phyloP scores from a whole-genome alignment of 345 rosid species.

The Bruguiera gymnorhiza region DNA sequence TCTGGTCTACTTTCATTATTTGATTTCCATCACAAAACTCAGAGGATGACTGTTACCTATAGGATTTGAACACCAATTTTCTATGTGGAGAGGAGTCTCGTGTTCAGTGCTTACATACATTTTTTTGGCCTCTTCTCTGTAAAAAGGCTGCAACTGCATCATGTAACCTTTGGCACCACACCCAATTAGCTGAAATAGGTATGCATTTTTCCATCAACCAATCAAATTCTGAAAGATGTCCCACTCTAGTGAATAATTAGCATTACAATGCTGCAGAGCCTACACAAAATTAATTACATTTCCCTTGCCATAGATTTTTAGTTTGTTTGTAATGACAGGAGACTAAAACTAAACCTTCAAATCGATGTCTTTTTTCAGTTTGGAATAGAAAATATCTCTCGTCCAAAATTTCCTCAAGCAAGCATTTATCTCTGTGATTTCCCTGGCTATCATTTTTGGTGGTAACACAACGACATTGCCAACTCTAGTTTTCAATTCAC shows the following conservation, averaged over 20 bases:
- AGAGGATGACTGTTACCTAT: background rate
- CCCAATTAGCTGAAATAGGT: background rate
- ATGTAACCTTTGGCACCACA: background rate
- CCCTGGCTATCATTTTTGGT: too few species aligned
- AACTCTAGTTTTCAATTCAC: too few species aligned
- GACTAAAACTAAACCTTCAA: too few species aligned
- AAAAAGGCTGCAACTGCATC: background rate
- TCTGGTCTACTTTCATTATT: slow-evolving; percentile 1
- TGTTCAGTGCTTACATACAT: background rate
- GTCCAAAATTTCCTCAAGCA: too few species aligned
- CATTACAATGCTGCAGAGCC: background rate
- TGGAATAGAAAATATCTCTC: too few species aligned
- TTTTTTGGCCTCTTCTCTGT: background rate
- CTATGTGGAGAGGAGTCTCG: background rate
- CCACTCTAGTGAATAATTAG: background rate
- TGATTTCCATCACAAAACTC: background rate
- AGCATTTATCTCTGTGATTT: too few species aligned
- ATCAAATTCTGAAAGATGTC: background rate
- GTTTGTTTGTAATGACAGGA: too few species aligned
- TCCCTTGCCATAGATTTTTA: too few species aligned
- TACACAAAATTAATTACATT: background rate
- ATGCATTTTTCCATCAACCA: background rate
- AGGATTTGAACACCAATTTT: background rate
- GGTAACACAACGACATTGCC: too few species aligned
- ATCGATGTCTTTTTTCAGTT: too few species aligned